Evolutionary conservation across 148 eudicot species (phyloP).

Genomic region (Beta vulgaris): DNA sequence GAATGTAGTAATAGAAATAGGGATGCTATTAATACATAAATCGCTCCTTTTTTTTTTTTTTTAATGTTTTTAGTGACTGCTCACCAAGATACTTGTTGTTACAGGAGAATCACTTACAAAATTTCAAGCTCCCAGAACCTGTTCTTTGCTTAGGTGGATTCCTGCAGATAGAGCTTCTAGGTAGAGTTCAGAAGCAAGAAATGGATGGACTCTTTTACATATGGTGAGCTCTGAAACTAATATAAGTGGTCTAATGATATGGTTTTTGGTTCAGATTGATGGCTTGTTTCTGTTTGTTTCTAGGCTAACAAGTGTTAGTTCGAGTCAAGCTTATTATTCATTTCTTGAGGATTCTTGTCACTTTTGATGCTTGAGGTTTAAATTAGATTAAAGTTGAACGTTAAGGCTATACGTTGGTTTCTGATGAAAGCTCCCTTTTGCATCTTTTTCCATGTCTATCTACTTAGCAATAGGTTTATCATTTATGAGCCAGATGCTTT

Average conservation of each 20-base stretch:
- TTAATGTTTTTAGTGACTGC: neutral
- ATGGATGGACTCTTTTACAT: constrained; percentile 65
- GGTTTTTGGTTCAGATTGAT: neutral
- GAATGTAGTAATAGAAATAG: too few relatives aligned
- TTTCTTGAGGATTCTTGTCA: neutral
- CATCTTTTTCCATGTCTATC: neutral
- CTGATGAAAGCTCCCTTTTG: neutral
- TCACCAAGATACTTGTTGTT: constrained; percentile 21
- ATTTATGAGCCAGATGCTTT: too few relatives aligned
- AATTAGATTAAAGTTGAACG: neutral
- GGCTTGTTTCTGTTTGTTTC: neutral
- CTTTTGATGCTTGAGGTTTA: neutral
- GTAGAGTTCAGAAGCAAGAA: constrained; percentile 77
- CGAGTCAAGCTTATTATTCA: neutral
- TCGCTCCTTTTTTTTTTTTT: neutral
- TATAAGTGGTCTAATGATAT: neutral
- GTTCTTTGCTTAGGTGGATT: constrained; percentile 79
- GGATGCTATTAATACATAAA: neutral
- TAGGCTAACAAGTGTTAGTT: neutral
- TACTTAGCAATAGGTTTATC: neutral
- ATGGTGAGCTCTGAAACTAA: constrained; percentile 47
- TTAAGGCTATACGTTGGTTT: neutral
- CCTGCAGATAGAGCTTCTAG: constrained; percentile 74
- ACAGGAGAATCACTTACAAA: constrained; percentile 67
- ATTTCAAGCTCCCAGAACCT: constrained; percentile 72